These are phyloP conservation scores for Diaporthe amygdali DNA, from an alignment of 2,329 filamentous ascomycete genomes.

Conservation along the genomic window DNA sequence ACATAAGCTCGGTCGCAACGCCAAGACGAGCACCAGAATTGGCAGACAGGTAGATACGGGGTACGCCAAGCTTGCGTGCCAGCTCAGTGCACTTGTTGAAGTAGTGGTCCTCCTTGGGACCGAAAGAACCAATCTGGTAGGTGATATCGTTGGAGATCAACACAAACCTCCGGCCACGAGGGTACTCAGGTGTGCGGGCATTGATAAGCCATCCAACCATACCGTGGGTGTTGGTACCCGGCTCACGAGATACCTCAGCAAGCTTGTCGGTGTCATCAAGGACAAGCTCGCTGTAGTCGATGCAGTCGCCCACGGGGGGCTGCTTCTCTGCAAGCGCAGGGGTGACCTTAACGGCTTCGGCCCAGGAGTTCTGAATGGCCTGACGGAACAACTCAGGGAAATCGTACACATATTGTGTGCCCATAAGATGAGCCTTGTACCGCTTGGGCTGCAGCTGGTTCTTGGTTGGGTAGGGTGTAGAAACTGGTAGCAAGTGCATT, in stretches of 20 bases:
- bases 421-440: slow-evolving; percentile 99
- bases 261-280: slow-evolving; percentile 93
- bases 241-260: slow-evolving; percentile 90
- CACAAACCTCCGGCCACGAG: slow-evolving; percentile 87
- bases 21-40: slow-evolving; percentile 98
- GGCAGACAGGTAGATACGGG: slow-evolving; percentile 95
- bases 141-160: slow-evolving; percentile 99
- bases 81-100: slow-evolving; percentile 99
- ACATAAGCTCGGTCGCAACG: slow-evolving; percentile 95
- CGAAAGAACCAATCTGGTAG: slow-evolving; percentile 98
- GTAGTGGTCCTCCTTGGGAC: slow-evolving; percentile 94
- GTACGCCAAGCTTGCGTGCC: slow-evolving; percentile 91
- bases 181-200: slow-evolving; percentile 94
- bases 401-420: slow-evolving; percentile 98
- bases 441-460: slow-evolving; percentile 98
- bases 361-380: slow-evolving; percentile 95
- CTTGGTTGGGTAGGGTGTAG: slow-evolving; percentile 95
- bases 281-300: slow-evolving; percentile 92
- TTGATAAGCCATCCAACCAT: slow-evolving; percentile 99
- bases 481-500: slow-evolving; percentile 91
- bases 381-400: slow-evolving; percentile 99
- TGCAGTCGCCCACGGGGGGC: slow-evolving; percentile 86
- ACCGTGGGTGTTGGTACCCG: slow-evolving; percentile 92
- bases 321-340: slow-evolving; percentile 78
- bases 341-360: slow-evolving; percentile 74